Evolutionary conservation across 169 alveolate genomes (phyloP).

Genomic region (Babesia sp.): DNA sequence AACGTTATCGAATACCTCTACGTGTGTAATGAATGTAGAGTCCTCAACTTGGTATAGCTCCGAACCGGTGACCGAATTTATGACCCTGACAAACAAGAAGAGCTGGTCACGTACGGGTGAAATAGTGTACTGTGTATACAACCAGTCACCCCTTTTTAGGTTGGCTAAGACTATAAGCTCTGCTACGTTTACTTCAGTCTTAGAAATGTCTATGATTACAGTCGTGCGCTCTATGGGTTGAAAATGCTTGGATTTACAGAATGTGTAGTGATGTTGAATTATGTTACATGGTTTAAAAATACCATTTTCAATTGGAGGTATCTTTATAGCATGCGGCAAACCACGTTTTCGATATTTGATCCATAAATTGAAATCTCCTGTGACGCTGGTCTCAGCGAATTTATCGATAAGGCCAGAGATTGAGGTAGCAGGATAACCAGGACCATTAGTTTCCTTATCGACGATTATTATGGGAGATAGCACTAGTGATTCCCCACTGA

Average conservation of each 20-base stretch:
- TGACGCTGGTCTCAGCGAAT: no score
- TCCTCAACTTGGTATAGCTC: background rate
- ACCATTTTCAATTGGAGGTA: background rate
- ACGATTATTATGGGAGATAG: no score
- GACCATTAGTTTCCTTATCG: no score
- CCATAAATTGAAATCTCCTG: no score
- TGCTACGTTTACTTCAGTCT: background rate
- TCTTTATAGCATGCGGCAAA: background rate
- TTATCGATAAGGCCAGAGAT: no score
- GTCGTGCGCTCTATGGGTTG: background rate
- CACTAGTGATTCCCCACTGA: no score
- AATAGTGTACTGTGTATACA: background rate
- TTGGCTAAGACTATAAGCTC: background rate
- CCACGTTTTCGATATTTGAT: no score
- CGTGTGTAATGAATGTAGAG: background rate
- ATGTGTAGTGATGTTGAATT: background rate
- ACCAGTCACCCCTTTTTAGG: constrained; percentile 7
- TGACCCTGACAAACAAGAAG: background rate
- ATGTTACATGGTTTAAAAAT: background rate
- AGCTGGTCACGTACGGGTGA: background rate
- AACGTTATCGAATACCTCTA: background rate
- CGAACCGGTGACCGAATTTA: background rate
- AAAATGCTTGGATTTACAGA: background rate
- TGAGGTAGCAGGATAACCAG: no score
- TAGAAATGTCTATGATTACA: background rate